Conservation (phyloP, 129 eudicot genomes). For the Apium graveolens region DNA sequence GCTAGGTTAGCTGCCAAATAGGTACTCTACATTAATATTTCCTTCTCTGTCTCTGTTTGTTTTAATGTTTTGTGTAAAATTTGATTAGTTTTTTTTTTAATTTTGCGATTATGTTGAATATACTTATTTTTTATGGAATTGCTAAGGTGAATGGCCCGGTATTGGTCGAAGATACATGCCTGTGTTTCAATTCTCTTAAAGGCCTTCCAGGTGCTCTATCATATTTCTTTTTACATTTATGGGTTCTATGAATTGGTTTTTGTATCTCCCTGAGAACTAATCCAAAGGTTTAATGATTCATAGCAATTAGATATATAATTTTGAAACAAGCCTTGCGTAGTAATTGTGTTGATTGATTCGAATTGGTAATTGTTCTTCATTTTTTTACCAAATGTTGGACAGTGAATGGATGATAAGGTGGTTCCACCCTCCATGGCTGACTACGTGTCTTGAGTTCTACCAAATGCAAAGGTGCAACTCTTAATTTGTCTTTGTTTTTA, state of each 20-base stretch:
- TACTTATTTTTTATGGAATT: not conserved
- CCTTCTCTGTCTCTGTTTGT: not conserved
- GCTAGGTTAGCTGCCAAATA: constrained; percentile 77
- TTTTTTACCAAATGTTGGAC: constrained; percentile 15
- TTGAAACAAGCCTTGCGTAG: not conserved
- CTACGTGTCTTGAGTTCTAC: constrained; percentile 60
- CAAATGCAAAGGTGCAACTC: constrained; percentile 59
- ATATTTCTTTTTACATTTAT: too few species aligned
- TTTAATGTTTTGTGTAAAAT: too few species aligned
- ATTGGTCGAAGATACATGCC: constrained; percentile 86
- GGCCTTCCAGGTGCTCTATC: constrained; percentile 70
- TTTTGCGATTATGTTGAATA: too few species aligned
- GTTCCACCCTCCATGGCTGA: constrained; percentile 67
- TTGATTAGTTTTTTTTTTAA: too few species aligned
- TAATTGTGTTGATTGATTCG: not conserved
- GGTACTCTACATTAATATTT: constrained; percentile 36
- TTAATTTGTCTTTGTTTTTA: not conserved
- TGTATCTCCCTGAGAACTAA: not conserved
- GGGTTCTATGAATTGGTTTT: not conserved
- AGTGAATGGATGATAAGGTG: constrained; percentile 78
- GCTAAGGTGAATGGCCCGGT: constrained; percentile 83
- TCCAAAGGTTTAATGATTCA: too few species aligned
- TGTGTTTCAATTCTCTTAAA: constrained; percentile 77
- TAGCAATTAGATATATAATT: too few species aligned
- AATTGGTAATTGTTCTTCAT: not conserved